Evolutionary conservation across 2,329 filamentous ascomycete species (phyloP).

Genomic region (Sarocladium kiliense): DNA sequence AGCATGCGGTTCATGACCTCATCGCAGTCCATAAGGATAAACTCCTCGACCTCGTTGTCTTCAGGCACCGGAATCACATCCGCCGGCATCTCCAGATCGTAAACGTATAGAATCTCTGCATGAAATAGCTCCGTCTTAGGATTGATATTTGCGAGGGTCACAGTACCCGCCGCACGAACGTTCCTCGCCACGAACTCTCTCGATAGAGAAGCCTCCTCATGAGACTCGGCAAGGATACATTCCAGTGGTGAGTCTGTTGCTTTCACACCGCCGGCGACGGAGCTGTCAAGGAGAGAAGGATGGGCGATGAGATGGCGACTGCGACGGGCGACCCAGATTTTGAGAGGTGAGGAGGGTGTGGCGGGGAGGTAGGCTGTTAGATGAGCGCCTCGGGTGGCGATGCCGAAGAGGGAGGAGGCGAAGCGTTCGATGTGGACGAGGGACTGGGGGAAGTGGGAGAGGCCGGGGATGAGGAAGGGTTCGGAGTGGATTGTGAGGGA

Average conservation of each 20-base stretch:
- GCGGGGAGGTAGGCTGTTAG: conserved; percentile 54
- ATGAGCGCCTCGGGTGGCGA: conserved; percentile 61
- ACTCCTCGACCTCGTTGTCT: conserved; percentile 76
- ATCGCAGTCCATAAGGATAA: conserved; percentile 59
- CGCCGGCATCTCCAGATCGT: conserved; percentile 62
- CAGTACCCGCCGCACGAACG: conserved; percentile 24
- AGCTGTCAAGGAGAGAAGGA: conserved; percentile 71
- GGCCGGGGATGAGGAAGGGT: conserved; percentile 34
- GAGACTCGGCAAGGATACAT: conserved; percentile 65
- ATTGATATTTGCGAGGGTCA: conserved; percentile 30
- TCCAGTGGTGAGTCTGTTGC: conserved; percentile 60
- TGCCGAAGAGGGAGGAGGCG: conserved; percentile 59
- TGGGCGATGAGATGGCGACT: conserved; percentile 66
- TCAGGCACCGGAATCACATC: conserved; percentile 59
- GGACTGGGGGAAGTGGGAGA: conserved; percentile 15
- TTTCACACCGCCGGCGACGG: conserved; percentile 72
- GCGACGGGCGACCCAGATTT: conserved; percentile 68
- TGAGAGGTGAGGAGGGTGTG: conserved; percentile 38
- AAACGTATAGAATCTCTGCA: conserved; percentile 56
- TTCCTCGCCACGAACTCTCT: conserved; percentile 15
- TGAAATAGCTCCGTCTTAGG: conserved; percentile 23
- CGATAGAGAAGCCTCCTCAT: conserved; percentile 59
- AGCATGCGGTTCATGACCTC: conserved; percentile 58
- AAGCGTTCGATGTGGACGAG: conserved; percentile 52
- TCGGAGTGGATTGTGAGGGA: conserved; percentile 36